phyloP scores from a whole-genome alignment of 129 eudicot species.

The Arctium minus region DNA sequence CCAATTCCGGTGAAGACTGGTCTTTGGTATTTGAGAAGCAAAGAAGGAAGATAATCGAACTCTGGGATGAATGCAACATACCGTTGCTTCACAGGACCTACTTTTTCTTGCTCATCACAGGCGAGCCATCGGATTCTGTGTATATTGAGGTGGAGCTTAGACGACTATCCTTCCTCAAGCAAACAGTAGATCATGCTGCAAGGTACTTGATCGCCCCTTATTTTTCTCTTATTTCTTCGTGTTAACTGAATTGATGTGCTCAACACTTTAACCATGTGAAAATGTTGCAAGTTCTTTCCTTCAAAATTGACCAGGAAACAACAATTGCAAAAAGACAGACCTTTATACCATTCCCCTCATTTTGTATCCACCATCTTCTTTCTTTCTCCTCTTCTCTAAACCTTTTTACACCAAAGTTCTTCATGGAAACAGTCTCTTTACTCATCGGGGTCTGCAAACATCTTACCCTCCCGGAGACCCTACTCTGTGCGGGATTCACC shows the following conservation, averaged over 20 bases:
- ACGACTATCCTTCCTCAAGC: constrained; percentile 72
- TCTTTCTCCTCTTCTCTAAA: no score
- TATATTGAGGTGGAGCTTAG: constrained; percentile 92
- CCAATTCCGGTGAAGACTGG: constrained; percentile 37
- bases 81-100: constrained; percentile 79
- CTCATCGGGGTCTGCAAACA: neutral
- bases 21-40: constrained; percentile 50
- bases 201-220: constrained; percentile 40
- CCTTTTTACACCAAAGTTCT: neutral
- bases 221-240: neutral
- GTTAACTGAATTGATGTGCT: neutral
- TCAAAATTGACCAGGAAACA: neutral
- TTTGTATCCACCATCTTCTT: neutral
- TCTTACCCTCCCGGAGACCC: neutral
- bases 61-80: constrained; percentile 79
- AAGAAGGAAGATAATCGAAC: constrained; percentile 55
- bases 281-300: neutral
- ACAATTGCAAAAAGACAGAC: neutral
- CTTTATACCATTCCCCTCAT: neutral
- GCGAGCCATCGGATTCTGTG: constrained; percentile 84
- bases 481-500: neutral
- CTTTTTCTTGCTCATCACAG: constrained; percentile 78
- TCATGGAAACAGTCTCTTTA: neutral
- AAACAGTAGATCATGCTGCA: constrained; percentile 39
- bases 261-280: neutral